Percentiles rank a stretch among this genome's conserved stretches.
phyloP scores from a whole-genome alignment of 441 rosid species.

The Mallotus repandus region DNA sequence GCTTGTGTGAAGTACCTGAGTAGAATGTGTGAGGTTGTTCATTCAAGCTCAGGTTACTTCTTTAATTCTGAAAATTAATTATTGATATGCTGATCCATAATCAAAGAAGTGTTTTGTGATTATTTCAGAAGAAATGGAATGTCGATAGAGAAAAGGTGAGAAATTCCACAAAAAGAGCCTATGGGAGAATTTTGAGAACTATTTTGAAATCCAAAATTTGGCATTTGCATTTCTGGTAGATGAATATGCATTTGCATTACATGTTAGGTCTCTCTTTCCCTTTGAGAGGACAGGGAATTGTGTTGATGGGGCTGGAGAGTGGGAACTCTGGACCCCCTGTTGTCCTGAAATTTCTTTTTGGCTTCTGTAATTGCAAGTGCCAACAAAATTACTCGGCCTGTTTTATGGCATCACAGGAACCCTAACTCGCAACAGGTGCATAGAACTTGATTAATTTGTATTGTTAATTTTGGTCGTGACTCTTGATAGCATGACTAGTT shows the following conservation, averaged over 20 bases:
- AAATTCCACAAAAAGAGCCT: neutral
- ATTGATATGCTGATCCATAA: too few relatives aligned
- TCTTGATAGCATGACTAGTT: too few relatives aligned
- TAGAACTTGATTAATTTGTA: neutral
- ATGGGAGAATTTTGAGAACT: neutral
- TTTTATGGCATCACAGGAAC: neutral
- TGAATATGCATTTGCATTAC: neutral
- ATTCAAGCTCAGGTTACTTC: too few relatives aligned
- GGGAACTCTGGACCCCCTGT: constrained; percentile 3
- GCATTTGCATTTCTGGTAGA: constrained; percentile 1
- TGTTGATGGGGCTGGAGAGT: neutral
- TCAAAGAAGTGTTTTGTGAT: too few relatives aligned
- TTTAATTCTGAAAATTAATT: too few relatives aligned
- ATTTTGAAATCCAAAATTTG: neutral
- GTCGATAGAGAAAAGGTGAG: too few relatives aligned
- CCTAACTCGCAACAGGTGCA: neutral
- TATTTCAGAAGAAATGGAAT: too few relatives aligned
- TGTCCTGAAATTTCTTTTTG: too few relatives aligned
- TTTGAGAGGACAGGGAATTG: neutral
- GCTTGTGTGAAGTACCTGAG: too few relatives aligned
- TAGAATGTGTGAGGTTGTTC: too few relatives aligned
- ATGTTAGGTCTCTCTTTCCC: constrained; percentile 3
- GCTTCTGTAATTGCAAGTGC: neutral
- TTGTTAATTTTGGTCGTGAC: too few relatives aligned
- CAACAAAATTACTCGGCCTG: neutral